Evolutionary conservation across 106 monocot genomes (phyloP), one percentile per base, ranked within the genome.

Genomic region (Acorus calamus): DNA sequence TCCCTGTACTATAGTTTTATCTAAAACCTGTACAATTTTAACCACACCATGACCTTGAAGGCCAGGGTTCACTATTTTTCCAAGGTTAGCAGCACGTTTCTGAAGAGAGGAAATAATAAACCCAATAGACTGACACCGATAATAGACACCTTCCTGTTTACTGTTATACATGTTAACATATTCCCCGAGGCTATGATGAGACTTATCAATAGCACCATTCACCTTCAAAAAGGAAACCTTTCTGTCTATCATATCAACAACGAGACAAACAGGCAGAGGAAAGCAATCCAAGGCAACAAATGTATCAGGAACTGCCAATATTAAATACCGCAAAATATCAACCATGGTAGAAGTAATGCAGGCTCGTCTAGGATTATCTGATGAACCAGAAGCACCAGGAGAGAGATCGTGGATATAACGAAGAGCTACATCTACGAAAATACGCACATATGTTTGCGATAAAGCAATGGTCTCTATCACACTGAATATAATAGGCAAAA

Each of bases 211-310:
- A 28, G 28, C 28, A 28, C 28, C 28, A 28, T 28, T 28, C 28
- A 28, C 28, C 28, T 28, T 28, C 28, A 28, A 28, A 28, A 28
- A 28, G 28, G 28, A 28, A 55, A 63, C 63, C 60, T 62, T 63
- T 48, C 10, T 47, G 69, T 67, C 46, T 7, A 63, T 49, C 11
- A 72, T 55, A 79, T 80, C 73, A 75, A 85, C 88, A 61, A 73
- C 74, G 14, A 96, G 78, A 80, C 69, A 77, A 3, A 72, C n/a
- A 14, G 87, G 87, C 8, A 96, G 69, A 71, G 90, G 84, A 72
- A 83, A 88, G 64, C 83, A 88, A 60, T 98, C 96, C 72, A 90
- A 75, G 8, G 83, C 78, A 69, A 98, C 83, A 81, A 98, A 88
- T 11, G 79, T 72, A 75, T 98, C 96, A 53, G 96, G 96, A 5